Evolutionary conservation across 1,139 yeast species (phyloP), one percentile per base, ranked within the genome.

Genomic region (Nakaseomyces delphensis): DNA sequence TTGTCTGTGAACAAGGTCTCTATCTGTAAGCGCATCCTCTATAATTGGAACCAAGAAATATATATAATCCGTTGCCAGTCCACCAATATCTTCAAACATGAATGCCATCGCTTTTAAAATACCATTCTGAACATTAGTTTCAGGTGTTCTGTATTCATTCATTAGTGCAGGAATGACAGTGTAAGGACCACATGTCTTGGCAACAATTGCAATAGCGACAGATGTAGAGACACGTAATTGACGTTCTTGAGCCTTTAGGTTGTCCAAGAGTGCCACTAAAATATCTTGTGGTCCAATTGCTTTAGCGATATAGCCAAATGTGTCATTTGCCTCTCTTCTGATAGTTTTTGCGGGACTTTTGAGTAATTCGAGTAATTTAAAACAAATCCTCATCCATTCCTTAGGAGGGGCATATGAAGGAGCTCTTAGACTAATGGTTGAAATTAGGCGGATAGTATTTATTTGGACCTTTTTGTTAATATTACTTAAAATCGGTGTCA

Each of bases 221-320:
- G 98, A 96, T 0, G 98, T 87, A 59, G 96, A 89, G 10, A 93
- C 96, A 56, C 99, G 80, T 37, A 87, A 70, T 63, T 93, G 98
- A 58, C 99, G 84, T 57, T 91, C 98, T 60, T 91, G 97, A 3
- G 89, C 95, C 46, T 86, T 73, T 49, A 93, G 67, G 53, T 91
- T 91, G 52, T 84, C 85, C 44, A 93, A 68, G 29, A 93, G 66
- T 52, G 95, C 83, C 0, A 84, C 91, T 27, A 91, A 66, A 3
- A 93, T 95, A 61, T 91, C 98, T 49, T 86, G 94, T 0, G 99
- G 99, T 0, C 99, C 99, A 45, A 93, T 83, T 0, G 96, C 95
- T 51, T 76, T 76, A 1, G 98, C 91, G 49, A 93, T 89, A 45
- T 76, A 74, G 0, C 98, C 98, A 68, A 93, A 91, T 0, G 98